These are phyloP conservation scores for Elsinoe necatrix DNA, from an alignment of 2,329 filamentous ascomycete species.

Conservation along the genomic window DNA sequence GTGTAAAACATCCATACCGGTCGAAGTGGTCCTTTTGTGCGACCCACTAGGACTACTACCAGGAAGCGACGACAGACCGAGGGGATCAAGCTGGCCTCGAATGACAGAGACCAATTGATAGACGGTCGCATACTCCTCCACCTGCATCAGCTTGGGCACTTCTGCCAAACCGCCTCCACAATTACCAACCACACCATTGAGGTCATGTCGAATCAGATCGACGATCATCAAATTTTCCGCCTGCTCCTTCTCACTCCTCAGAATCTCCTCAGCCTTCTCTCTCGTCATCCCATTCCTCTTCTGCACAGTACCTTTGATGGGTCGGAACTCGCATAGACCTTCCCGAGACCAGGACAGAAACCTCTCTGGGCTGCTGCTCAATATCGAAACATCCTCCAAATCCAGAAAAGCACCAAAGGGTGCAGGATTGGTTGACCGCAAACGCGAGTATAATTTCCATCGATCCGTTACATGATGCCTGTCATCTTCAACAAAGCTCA, in stretches of 20 bases:
- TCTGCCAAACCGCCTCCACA: constrained; percentile 53
- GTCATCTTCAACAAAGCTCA: constrained; percentile 35
- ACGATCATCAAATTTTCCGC: constrained; percentile 98
- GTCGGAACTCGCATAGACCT: constrained; percentile 68
- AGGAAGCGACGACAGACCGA: not conserved
- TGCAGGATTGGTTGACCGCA: constrained; percentile 66
- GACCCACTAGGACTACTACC: not conserved
- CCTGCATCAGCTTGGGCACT: constrained; percentile 70
- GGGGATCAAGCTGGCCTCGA: constrained; percentile 52
- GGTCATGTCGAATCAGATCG: constrained; percentile 87
- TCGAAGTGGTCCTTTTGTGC: constrained; percentile 30
- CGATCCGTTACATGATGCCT: constrained; percentile 22
- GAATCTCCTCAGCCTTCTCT: constrained; percentile 61
- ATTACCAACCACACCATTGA: constrained; percentile 77
- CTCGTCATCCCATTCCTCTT: constrained; percentile 62
- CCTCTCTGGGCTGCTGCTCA: constrained; percentile 81
- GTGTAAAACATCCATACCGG: constrained; percentile 67
- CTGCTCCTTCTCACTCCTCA: constrained; percentile 77
- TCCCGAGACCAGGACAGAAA: constrained; percentile 62
- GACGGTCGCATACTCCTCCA: constrained; percentile 86
- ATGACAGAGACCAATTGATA: constrained; percentile 89
- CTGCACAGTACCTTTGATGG: constrained; percentile 94
- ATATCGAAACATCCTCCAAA: constrained; percentile 54
- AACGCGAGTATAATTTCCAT: constrained; percentile 64
- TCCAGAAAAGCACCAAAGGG: constrained; percentile 78